Base-by-base conservation (phyloP, 2,329 filamentous ascomycete species). In the Myriosclerotinia scirpicola region DNA sequence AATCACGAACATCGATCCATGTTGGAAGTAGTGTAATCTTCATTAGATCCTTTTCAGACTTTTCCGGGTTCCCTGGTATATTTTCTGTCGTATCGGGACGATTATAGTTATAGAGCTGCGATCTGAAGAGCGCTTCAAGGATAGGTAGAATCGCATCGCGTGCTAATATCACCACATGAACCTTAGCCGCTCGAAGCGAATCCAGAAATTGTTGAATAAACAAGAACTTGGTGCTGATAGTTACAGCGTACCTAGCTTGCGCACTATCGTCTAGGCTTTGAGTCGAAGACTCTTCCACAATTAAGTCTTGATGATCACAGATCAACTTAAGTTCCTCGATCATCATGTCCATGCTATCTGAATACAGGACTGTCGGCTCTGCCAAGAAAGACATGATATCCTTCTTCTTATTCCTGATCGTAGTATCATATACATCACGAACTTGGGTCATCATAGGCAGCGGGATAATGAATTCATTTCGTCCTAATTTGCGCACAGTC, bases 151-250 rank as follows among this genome's bases (percentile, higher is more conserved):
- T 76, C 40, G 80, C 78, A 12, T 80, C 80, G 26, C 82, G 82
- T 11, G 80, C 83, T 14, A 89, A 72, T 34, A 89, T 80, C 17
- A 87, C 75, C 9, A 89, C 75, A 46, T 81, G 83, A 48, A 79
- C 81, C 14, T 81, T 78, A 15, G 77, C 74, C 20, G 77, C 75
- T n/a, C 74, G 72, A 14, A 87, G 73, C 11, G 75, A 72, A 26
- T 81, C 77, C 40, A 88, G 73, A 4, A 89, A 77, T 69, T 87
- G 84, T 54, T 80, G 82, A 7, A 88, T 71, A 70, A 89, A 89
- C 42, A 80, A 81, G 70, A 84, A 86, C 70, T 89, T 89, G 65
- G 84, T 78, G 74, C 86, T 88, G 12, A 84, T 82, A 63, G 82
- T 82, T 65, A 82, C 80, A 1, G 82, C 81, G 69, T 86, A 84